Percentiles rank a stretch among this genome's conserved stretches.
phyloP scores from a whole-genome alignment of 495 filamentous ascomycete genomes.

The Patellaria atrata region DNA sequence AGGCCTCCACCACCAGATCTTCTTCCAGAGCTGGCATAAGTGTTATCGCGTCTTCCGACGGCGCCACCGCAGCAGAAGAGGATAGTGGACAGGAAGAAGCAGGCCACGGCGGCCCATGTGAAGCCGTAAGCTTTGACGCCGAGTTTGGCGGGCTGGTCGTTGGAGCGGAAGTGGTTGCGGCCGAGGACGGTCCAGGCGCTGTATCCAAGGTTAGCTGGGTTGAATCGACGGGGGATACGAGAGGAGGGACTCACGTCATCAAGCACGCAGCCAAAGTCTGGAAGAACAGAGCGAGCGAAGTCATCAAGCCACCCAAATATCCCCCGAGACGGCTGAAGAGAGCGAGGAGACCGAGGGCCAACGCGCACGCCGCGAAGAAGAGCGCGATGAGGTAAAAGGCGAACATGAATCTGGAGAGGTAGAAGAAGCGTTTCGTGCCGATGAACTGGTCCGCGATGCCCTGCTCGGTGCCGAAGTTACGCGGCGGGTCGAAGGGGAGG shows the following conservation, averaged over 20 bases:
- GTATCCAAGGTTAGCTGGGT: not conserved
- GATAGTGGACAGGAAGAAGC: conserved; percentile 53
- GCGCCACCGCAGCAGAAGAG: conserved; percentile 48
- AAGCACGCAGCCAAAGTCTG: conserved; percentile 46
- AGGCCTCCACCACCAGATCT: conserved; percentile 9
- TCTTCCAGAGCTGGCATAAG: no score
- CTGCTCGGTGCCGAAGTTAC: conserved; percentile 43
- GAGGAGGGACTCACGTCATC: conserved; percentile 49
- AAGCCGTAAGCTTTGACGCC: conserved; percentile 70
- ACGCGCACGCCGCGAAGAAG: conserved; percentile 45
- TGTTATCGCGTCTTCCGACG: conserved; percentile 18
- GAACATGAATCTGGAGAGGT: conserved; percentile 54
- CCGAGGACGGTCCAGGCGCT: conserved; percentile 65
- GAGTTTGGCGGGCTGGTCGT: conserved; percentile 42
- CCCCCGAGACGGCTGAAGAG: conserved; percentile 46
- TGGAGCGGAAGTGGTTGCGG: conserved; percentile 51
- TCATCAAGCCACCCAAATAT: conserved; percentile 42
- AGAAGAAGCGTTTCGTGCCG: conserved; percentile 46
- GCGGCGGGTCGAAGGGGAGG: conserved; percentile 50
- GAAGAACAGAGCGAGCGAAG: conserved; percentile 44
- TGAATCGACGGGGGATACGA: not conserved
- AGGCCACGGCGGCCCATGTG: conserved; percentile 66
- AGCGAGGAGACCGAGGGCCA: conserved; percentile 48
- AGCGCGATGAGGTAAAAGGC: conserved; percentile 56
- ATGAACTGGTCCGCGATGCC: conserved; percentile 44